Evolutionary conservation across 108 stramenopile genomes (phyloP).

Genomic region (Cyclotella atomus): DNA sequence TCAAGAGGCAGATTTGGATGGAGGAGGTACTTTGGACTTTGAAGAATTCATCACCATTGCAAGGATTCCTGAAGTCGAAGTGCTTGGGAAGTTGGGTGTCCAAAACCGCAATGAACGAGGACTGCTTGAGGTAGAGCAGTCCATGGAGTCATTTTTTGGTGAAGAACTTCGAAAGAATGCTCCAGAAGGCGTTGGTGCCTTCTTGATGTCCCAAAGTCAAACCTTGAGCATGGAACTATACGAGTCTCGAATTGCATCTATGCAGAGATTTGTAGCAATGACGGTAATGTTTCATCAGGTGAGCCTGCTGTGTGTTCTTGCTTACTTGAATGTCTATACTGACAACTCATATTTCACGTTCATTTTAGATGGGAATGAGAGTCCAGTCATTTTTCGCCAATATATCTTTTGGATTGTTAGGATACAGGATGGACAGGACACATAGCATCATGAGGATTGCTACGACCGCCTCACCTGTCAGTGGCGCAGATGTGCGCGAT

Average conservation of each 20-base stretch:
- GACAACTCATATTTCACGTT: no score
- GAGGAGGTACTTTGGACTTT: constrained; percentile 49
- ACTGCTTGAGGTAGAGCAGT: constrained; percentile 58
- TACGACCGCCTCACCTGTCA: constrained; percentile 41
- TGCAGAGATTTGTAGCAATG: constrained; percentile 84
- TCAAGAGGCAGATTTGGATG: constrained; percentile 47
- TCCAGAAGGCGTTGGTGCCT: constrained; percentile 52
- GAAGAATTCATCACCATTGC: constrained; percentile 49
- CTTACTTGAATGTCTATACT: no score
- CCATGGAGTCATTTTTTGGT: constrained; percentile 71
- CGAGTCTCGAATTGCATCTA: constrained; percentile 75
- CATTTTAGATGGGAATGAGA: constrained; percentile 74
- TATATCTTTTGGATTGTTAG: constrained; percentile 39
- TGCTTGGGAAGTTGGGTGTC: constrained; percentile 45
- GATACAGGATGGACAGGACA: constrained; percentile 49
- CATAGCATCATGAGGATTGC: constrained; percentile 50
- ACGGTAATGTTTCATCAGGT: constrained; percentile 87
- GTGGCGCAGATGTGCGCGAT: constrained; percentile 51
- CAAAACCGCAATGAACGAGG: constrained; percentile 63
- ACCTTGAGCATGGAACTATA: constrained; percentile 68
- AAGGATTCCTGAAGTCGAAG: constrained; percentile 27
- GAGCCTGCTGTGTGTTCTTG: no score
- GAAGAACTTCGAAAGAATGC: constrained; percentile 41
- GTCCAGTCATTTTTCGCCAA: constrained; percentile 37
- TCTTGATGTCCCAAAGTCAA: constrained; percentile 52